Percentiles rank a stretch among this genome's conserved stretches.
Conservation (phyloP, 208 protist genomes). For the Vickermania ingenoplastis region DNA sequence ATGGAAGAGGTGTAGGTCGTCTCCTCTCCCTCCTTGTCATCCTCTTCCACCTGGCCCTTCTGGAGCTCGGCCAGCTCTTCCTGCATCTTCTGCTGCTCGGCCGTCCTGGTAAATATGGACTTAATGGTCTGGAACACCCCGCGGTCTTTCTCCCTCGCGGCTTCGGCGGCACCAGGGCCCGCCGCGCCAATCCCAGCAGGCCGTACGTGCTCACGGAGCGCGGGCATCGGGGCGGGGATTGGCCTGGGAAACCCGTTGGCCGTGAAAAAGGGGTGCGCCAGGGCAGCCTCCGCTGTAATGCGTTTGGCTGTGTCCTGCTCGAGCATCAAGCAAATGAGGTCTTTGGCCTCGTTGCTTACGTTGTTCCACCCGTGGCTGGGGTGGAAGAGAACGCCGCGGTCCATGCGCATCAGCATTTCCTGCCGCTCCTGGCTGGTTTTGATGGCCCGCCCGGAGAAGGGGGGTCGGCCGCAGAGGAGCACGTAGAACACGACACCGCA, state of each 20-base stretch:
- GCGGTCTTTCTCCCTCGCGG: conserved; percentile 1
- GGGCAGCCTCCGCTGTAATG: conserved; percentile 54
- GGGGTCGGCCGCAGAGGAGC: conserved; percentile 68
- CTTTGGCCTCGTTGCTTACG: conserved; percentile 71
- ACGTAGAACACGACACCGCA: conserved; percentile 82
- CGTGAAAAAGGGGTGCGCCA: conserved; percentile 79
- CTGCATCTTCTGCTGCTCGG: conserved; percentile 40
- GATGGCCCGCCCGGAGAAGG: conserved; percentile 73
- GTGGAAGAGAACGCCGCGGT: conserved; percentile 80
- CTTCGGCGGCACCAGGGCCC: not conserved
- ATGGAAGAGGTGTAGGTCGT: conserved; percentile 51
- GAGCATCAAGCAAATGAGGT: conserved; percentile 73
- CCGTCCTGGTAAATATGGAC: conserved; percentile 12
- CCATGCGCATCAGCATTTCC: conserved; percentile 59
- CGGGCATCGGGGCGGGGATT: conserved; percentile 20
- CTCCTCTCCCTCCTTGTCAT: conserved; percentile 61
- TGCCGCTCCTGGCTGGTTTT: conserved; percentile 72
- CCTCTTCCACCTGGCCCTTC: conserved; percentile 35
- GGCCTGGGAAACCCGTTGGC: conserved; percentile 31
- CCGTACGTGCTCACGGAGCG: conserved; percentile 10
- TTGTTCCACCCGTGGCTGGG: conserved; percentile 53
- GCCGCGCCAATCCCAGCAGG: conserved; percentile 10
- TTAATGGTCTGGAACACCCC: conserved; percentile 9
- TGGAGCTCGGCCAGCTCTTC: conserved; percentile 51
- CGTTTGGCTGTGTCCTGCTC: conserved; percentile 51